Percentiles rank a stretch among this genome's conserved stretches.
These are phyloP conservation scores for Triticum turgidum DNA, from an alignment of 176 grass and related monocot species.

Conservation along the genomic window DNA sequence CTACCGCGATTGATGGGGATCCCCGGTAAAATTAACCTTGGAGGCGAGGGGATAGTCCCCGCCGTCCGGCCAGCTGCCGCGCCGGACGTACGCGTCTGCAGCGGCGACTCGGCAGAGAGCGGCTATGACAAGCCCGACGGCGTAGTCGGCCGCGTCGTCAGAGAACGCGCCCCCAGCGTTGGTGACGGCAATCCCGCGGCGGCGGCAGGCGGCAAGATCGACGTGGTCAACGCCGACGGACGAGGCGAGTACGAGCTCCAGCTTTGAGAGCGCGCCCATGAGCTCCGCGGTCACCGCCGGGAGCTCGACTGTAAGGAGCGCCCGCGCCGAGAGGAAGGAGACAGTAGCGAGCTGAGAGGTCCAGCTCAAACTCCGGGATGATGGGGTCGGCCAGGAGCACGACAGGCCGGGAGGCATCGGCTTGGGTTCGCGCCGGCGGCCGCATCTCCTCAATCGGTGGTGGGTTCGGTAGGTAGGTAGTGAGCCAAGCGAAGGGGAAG, in stretches of 20 bases:
- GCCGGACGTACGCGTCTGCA: constrained; percentile 18
- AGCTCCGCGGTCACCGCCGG: not conserved
- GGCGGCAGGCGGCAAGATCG: constrained; percentile 34
- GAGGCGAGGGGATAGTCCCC: constrained; percentile 18
- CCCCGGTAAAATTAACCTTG: constrained; percentile 6
- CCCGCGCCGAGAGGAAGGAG: not conserved
- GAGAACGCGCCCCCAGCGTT: constrained; percentile 36
- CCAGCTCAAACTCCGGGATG: not conserved
- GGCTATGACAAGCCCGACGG: constrained; percentile 34
- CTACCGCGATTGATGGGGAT: not conserved
- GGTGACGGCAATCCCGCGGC: constrained; percentile 33
- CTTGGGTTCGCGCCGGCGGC: not conserved
- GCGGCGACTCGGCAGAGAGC: constrained; percentile 23
- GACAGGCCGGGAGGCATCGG: not conserved
- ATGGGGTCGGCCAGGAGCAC: constrained; percentile 16
- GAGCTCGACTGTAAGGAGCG: constrained; percentile 13
- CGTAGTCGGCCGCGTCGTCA: constrained; percentile 35
- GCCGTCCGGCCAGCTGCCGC: constrained; percentile 22
- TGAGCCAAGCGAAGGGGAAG: not conserved
- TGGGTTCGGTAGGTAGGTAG: not conserved
- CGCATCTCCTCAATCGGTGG: not conserved
- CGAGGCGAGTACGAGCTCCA: constrained; percentile 35
- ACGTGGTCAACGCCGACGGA: constrained; percentile 46
- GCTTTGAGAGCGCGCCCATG: constrained; percentile 28
- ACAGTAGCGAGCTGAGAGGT: not conserved